A percentile compares a stretch with the other conserved stretches of the same genome.
These are phyloP conservation scores for Agarophyton chilense DNA, from an alignment of 23 red algal genomes.

Conservation along the genomic window DNA sequence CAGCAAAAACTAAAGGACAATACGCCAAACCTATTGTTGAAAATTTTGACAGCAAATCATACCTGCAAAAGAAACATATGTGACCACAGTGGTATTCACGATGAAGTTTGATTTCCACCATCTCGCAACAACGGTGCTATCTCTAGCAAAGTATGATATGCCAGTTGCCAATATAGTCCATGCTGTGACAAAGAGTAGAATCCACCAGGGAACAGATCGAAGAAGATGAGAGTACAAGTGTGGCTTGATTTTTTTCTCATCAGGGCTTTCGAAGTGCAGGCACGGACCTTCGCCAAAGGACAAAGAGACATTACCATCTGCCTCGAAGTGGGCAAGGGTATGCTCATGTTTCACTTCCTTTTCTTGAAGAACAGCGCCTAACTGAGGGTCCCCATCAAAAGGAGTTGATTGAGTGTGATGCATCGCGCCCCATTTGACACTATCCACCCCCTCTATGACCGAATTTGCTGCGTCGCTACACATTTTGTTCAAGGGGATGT, in stretches of 20 bases:
- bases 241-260: neutral
- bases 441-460: neutral
- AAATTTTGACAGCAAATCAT: neutral
- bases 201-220: slow-evolving; percentile 42
- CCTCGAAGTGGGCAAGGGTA: slow-evolving; percentile 26
- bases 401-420: neutral
- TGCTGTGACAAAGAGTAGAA: neutral
- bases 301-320: neutral
- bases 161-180: slow-evolving; percentile 12
- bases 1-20: no score
- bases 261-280: neutral
- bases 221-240: slow-evolving; percentile 25
- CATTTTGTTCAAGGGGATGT: slow-evolving; percentile 24
- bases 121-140: neutral
- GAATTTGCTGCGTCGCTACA: neutral
- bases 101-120: slow-evolving; percentile 31
- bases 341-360: neutral
- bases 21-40: no score
- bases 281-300: neutral
- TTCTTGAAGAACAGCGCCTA: slow-evolving; percentile 14
- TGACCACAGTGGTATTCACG: slow-evolving; percentile 7
- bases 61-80: slow-evolving; percentile 39
- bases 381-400: neutral
- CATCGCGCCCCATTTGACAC: neutral
- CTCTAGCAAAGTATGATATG: slow-evolving; percentile 22